These are phyloP conservation scores for Schoenoplectus tabernaemontani DNA, from an alignment of 202 grass and related monocot genomes.

Conservation along the genomic window DNA sequence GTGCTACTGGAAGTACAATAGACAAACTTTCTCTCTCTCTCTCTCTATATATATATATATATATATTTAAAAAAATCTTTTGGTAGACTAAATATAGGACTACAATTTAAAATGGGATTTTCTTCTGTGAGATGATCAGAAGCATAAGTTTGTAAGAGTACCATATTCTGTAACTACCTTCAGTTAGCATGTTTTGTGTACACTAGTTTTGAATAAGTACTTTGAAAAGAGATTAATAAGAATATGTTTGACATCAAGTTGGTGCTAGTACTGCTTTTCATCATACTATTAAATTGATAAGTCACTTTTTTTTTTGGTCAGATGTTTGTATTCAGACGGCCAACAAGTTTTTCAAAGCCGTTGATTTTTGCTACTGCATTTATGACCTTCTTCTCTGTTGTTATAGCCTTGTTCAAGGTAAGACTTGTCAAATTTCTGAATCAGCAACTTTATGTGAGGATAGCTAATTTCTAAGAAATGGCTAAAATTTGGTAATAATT, in stretches of 20 bases:
- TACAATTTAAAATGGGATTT: not conserved
- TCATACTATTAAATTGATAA: not conserved
- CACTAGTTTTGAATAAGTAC: not conserved
- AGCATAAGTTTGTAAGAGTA: not conserved
- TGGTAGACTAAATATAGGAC: not conserved
- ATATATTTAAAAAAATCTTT: not conserved
- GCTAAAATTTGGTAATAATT: not conserved
- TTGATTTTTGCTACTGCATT: slow-evolving; percentile 91
- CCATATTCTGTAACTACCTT: not conserved
- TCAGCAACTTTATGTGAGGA: not conserved
- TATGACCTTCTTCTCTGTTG: slow-evolving; percentile 98
- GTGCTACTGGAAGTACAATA: too few relatives aligned
- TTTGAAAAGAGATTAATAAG: not conserved
- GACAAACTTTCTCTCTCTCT: too few relatives aligned
- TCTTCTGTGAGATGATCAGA: not conserved
- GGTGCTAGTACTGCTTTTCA: not conserved
- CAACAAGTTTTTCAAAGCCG: slow-evolving; percentile 50
- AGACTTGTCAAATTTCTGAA: not conserved
- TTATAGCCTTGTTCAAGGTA: slow-evolving; percentile 99
- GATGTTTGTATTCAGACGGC: slow-evolving; percentile 91
- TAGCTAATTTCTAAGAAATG: not conserved
- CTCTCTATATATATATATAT: too few relatives aligned
- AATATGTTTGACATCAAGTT: not conserved
- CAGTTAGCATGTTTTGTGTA: not conserved
- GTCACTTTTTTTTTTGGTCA: slow-evolving; percentile 24